Evolutionary conservation across 257 asterid genomes (phyloP).

Genomic region (Voacanga thouarsii): DNA sequence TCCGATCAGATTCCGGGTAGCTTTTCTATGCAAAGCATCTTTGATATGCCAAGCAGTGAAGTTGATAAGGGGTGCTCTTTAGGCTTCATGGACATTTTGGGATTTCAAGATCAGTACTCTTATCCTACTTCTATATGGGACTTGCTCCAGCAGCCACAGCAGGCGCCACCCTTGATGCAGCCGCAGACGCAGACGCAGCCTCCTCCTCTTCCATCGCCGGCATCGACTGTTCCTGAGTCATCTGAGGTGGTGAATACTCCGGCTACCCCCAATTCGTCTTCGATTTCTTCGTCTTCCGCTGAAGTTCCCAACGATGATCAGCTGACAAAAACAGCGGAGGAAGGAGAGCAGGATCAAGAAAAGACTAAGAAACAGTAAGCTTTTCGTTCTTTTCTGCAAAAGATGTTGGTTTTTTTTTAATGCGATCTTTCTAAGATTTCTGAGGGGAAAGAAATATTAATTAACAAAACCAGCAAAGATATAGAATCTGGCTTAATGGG

Average conservation of each 20-base stretch:
- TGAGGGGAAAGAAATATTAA: not conserved
- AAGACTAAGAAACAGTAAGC: conserved; percentile 51
- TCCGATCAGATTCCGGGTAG: conserved; percentile 37
- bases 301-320: conserved; percentile 48
- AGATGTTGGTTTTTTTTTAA: not conserved
- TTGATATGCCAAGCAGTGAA: conserved; percentile 18
- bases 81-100: conserved; percentile 24
- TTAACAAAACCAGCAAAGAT: not conserved
- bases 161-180: not conserved
- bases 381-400: not conserved
- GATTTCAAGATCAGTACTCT: conserved; percentile 18
- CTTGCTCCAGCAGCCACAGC: conserved; percentile 5
- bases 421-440: not conserved
- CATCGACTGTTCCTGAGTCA: conserved; percentile 11
- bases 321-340: conserved; percentile 23
- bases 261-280: conserved; percentile 39
- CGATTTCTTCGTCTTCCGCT: conserved; percentile 59
- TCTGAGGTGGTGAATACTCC: conserved; percentile 32
- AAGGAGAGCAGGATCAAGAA: conserved; percentile 38
- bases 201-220: conserved; percentile 17
- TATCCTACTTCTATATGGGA: conserved; percentile 18
- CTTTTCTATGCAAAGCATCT: conserved; percentile 16
- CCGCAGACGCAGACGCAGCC: not conserved
- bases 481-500: not conserved
- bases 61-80: conserved; percentile 15